Conservation (phyloP, 768 basidiomycete genomes). For the Leccinum disarticulatum region DNA sequence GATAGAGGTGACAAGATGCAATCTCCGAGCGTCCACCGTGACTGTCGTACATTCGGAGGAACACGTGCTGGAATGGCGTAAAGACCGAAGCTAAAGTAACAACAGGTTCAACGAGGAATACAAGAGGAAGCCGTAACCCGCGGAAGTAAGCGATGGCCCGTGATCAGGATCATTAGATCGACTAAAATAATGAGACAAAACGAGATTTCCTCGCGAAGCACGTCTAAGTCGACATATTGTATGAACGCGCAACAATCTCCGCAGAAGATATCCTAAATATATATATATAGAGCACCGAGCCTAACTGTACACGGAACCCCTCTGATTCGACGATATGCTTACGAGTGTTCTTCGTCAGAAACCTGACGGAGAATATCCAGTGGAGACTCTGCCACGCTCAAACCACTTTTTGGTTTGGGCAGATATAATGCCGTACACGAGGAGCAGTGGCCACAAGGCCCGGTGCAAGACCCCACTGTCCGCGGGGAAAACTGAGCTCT, state of each 20-base stretch:
- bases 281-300: background rate
- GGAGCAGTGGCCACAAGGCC: conserved; percentile 25
- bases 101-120: background rate
- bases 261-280: background rate
- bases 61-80: background rate
- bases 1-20: background rate
- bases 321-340: background rate
- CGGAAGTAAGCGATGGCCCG: background rate
- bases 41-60: background rate
- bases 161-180: background rate
- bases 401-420: background rate
- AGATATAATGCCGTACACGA: conserved; percentile 5
- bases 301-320: background rate
- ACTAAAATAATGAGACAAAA: background rate
- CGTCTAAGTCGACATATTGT: background rate
- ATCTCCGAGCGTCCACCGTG: background rate
- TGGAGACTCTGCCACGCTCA: background rate
- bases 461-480: conserved; percentile 14
- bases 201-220: background rate
- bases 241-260: background rate
- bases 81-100: background rate
- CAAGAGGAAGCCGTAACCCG: background rate
- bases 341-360: background rate
- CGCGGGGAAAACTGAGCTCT: conserved; percentile 11
- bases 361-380: background rate